A percentile compares a stretch with the other conserved stretches of the same genome.
Evolutionary conservation across 108 stramenopile genomes (phyloP).

Genomic region (Nitzschia sp.): DNA sequence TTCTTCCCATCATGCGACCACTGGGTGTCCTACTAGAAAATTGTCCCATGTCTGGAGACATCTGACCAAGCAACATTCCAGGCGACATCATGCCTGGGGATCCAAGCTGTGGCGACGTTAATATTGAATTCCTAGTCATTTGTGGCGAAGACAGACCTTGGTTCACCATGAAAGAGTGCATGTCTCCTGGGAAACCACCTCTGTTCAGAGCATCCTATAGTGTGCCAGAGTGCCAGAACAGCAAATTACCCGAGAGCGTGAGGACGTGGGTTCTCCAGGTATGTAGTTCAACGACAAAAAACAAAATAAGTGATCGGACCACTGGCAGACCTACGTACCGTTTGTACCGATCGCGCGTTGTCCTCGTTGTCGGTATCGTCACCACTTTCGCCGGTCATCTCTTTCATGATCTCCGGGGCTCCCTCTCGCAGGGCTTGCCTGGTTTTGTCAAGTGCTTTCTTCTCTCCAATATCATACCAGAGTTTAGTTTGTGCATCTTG

Average conservation of each 20-base stretch:
- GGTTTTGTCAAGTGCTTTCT: constrained; percentile 86
- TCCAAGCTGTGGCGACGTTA: constrained; percentile 1
- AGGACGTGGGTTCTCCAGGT: neutral
- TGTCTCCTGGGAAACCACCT: constrained; percentile 1
- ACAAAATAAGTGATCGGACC: neutral
- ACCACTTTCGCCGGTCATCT: constrained; percentile 32
- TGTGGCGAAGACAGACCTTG: constrained; percentile 16
- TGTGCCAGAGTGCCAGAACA: neutral
- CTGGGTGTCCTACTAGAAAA: constrained; percentile 2
- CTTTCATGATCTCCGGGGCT: constrained; percentile 74
- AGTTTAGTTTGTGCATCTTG: constrained; percentile 76
- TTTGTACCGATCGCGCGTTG: constrained; percentile 4
- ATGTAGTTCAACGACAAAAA: neutral
- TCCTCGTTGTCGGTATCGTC: constrained; percentile 24
- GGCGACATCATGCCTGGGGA: constrained; percentile 27
- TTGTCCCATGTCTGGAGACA: constrained; percentile 25
- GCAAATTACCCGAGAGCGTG: too few relatives aligned
- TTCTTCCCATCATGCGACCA: constrained; percentile 18
- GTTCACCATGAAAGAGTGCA: constrained; percentile 12
- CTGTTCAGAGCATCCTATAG: constrained; percentile 12
- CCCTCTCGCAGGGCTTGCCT: constrained; percentile 85
- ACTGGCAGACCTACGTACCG: constrained; percentile 28
- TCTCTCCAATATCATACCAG: constrained; percentile 87
- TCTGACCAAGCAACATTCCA: constrained; percentile 10
- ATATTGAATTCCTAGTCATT: constrained; percentile 4